Conservation (phyloP, 805 yeast genomes). For the Osmozyma mogii region DNA sequence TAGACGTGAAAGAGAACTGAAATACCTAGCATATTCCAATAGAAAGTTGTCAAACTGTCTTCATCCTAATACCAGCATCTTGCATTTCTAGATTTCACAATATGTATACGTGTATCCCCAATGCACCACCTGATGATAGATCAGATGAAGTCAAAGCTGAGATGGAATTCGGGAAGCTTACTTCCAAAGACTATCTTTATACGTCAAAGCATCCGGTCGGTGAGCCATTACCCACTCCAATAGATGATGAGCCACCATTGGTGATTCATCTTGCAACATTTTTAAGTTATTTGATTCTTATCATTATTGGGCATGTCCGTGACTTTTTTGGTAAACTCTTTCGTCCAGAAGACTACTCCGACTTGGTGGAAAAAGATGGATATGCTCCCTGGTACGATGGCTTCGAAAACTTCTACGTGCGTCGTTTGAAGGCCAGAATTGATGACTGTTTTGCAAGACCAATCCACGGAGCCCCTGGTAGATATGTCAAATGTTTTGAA, state of each 20-base stretch:
- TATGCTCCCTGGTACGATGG: constrained; percentile 94
- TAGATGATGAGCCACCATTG: constrained; percentile 84
- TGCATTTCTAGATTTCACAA: not conserved
- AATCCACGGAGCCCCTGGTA: constrained; percentile 96
- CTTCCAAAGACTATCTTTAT: constrained; percentile 58
- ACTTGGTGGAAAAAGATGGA: constrained; percentile 73
- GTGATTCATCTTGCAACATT: constrained; percentile 74
- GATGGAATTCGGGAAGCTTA: constrained; percentile 65
- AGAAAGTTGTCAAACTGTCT: constrained; percentile 1
- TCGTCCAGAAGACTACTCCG: constrained; percentile 55
- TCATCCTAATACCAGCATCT: not conserved
- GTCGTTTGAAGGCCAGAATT: constrained; percentile 83
- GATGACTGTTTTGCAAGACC: constrained; percentile 96
- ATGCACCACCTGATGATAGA: constrained; percentile 31
- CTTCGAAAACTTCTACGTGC: constrained; percentile 86
- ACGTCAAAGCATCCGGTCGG: constrained; percentile 49
- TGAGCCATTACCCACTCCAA: constrained; percentile 54
- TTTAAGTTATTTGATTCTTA: constrained; percentile 72
- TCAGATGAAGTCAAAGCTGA: constrained; percentile 33
- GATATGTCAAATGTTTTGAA: constrained; percentile 75
- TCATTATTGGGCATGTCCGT: constrained; percentile 82
- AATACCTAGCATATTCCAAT: not conserved
- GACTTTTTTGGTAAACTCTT: constrained; percentile 81
- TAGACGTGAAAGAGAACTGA: not conserved
- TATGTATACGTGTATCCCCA: constrained; percentile 23